These are phyloP conservation scores for Chalciporus chontae DNA, from an alignment of 768 basidiomycete species.

Conservation along the genomic window DNA sequence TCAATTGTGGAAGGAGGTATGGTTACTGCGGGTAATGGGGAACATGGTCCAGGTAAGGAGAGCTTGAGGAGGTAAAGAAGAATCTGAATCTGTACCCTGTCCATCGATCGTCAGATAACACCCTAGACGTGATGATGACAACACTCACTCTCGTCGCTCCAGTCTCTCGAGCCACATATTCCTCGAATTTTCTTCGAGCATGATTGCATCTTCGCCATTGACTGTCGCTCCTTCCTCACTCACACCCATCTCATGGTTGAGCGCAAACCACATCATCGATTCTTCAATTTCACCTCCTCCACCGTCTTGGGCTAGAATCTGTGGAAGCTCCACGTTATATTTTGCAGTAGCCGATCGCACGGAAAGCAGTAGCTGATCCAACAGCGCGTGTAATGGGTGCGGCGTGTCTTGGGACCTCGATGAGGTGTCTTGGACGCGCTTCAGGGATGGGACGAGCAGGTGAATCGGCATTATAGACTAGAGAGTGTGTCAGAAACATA, in stretches of 20 bases:
- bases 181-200: conserved; percentile 52
- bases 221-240: conserved; percentile 24
- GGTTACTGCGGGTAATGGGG: conserved; percentile 29
- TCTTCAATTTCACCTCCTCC: conserved; percentile 66
- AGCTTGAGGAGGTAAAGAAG: conserved; percentile 65
- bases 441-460: conserved; percentile 52
- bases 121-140: neutral
- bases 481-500: conserved; percentile 10
- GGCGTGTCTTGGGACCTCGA: conserved; percentile 29
- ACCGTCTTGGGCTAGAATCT: conserved; percentile 54
- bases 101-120: conserved; percentile 4
- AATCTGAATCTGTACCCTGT: conserved; percentile 73
- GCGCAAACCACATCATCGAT: conserved; percentile 72
- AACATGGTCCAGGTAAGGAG: conserved; percentile 49
- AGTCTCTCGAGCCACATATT: conserved; percentile 57
- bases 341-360: conserved; percentile 52
- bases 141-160: conserved; percentile 63
- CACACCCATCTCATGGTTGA: conserved; percentile 51
- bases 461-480: conserved; percentile 72
- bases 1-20: conserved; percentile 21
- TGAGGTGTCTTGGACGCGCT: conserved; percentile 41
- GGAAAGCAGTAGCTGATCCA: conserved; percentile 65
- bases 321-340: conserved; percentile 61
- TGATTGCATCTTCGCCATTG: conserved; percentile 20
- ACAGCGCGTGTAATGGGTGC: conserved; percentile 54